These are phyloP conservation scores for Phaffomyces thermotolerans DNA, from an alignment of 805 yeast genomes.

Conservation along the genomic window DNA sequence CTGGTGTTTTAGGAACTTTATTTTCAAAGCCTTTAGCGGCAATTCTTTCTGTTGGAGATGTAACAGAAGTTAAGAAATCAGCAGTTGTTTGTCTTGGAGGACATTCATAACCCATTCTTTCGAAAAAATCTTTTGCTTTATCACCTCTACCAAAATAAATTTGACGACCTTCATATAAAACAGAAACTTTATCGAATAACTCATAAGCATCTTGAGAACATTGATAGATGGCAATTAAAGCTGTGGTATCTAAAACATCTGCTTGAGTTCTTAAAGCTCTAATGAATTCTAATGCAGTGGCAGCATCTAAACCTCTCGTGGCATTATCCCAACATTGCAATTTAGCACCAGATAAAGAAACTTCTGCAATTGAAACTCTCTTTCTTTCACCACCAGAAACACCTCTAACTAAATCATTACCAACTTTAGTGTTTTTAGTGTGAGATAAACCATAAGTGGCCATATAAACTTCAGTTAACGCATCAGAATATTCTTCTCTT, in stretches of 20 bases:
- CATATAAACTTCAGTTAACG: slow-evolving; percentile 44
- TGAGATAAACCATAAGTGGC: slow-evolving; percentile 47
- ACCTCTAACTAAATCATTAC: slow-evolving; percentile 61
- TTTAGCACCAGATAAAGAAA: slow-evolving; percentile 39
- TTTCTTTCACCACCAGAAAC: slow-evolving; percentile 73
- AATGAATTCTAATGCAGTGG: slow-evolving; percentile 52
- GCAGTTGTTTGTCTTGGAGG: slow-evolving; percentile 55
- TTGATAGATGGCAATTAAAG: slow-evolving; percentile 56
- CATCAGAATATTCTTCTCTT: slow-evolving; percentile 41
- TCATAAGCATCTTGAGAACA: slow-evolving; percentile 51
- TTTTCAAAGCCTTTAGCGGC: slow-evolving; percentile 36
- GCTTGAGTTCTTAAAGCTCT: slow-evolving; percentile 47
- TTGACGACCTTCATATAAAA: slow-evolving; percentile 51
- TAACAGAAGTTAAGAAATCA: slow-evolving; percentile 49
- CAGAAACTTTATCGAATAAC: slow-evolving; percentile 44
- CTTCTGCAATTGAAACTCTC: slow-evolving; percentile 71
- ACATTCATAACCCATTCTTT: slow-evolving; percentile 49
- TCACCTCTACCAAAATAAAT: slow-evolving; percentile 43
- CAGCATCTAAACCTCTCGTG: slow-evolving; percentile 61
- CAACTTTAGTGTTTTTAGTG: slow-evolving; percentile 58
- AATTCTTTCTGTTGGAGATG: slow-evolving; percentile 46
- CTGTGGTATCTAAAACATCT: slow-evolving; percentile 40
- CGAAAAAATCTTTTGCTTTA: slow-evolving; percentile 41
- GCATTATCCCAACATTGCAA: slow-evolving; percentile 53
- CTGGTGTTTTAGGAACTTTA: slow-evolving; percentile 44